A percentile compares a stretch with the other conserved stretches of the same genome.
Evolutionary conservation across 2,329 filamentous ascomycete genomes (phyloP).

Genomic region (Beauveria australis): DNA sequence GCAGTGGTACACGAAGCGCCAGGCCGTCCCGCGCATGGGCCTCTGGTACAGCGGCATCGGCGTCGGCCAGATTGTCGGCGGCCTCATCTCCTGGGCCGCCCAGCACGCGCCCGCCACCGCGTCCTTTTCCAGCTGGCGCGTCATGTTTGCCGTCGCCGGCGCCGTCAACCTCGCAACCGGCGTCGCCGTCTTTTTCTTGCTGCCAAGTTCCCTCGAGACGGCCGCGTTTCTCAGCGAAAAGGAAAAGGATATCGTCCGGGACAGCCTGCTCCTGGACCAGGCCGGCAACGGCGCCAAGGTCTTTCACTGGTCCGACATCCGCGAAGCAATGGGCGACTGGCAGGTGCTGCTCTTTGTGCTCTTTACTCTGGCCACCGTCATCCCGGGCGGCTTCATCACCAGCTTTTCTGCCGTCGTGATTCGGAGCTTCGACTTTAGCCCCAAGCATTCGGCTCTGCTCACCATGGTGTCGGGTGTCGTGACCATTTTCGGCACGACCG

Average conservation of each 20-base stretch:
- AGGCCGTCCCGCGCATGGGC: conserved; percentile 38
- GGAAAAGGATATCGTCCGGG: conserved; percentile 38
- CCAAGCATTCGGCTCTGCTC: conserved; percentile 36
- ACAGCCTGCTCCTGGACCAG: conserved; percentile 45
- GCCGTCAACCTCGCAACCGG: conserved; percentile 37
- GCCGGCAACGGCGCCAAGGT: conserved; percentile 33
- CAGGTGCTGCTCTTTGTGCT: conserved; percentile 34
- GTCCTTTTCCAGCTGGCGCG: conserved; percentile 34
- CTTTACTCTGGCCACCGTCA: conserved; percentile 18
- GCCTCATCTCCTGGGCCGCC: conserved; percentile 41
- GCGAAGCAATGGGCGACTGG: conserved; percentile 31
- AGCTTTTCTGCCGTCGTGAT: conserved; percentile 24
- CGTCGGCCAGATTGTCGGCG: conserved; percentile 30
- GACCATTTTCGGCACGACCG: conserved; percentile 16
- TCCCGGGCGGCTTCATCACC: conserved; percentile 26
- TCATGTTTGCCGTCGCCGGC: conserved; percentile 45
- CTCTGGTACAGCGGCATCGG: conserved; percentile 23
- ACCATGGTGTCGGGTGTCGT: conserved; percentile 25
- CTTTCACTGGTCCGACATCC: conserved; percentile 31
- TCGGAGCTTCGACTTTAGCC: conserved; percentile 26
- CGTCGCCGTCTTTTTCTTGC: conserved; percentile 31
- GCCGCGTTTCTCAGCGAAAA: conserved; percentile 16
- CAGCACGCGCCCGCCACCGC: conserved; percentile 34
- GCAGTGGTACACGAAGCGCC: conserved; percentile 31
- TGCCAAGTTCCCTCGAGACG: conserved; percentile 23